Conservation (phyloP, 371 early-diverging fungal species). For the Furculomyces boomerangus region DNA sequence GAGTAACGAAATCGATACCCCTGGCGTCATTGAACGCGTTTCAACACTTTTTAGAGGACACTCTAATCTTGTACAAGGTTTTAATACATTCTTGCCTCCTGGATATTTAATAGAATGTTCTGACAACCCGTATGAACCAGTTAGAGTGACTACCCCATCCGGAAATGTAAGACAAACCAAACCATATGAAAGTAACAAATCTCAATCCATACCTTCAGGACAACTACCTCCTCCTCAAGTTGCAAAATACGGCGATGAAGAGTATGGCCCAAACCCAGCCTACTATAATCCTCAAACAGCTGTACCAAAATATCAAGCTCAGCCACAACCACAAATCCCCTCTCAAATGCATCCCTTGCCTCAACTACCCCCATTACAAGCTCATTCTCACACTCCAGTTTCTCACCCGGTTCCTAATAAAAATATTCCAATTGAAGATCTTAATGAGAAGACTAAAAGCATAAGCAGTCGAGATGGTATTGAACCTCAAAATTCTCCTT, state of each 20-base stretch:
- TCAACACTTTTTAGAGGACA: constrained; percentile 87
- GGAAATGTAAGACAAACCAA: constrained; percentile 22
- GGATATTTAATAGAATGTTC: constrained; percentile 87
- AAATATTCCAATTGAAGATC: background rate
- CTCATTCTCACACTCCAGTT: background rate
- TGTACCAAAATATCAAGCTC: no score
- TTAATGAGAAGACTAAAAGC: background rate
- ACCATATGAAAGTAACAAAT: background rate
- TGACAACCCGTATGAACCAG: constrained; percentile 46
- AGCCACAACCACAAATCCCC: no score
- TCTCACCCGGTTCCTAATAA: background rate
- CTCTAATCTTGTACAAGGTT: constrained; percentile 83
- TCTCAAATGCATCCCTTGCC: no score
- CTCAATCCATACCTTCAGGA: background rate
- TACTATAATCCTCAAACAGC: no score
- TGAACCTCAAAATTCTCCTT: background rate
- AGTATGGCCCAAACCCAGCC: background rate
- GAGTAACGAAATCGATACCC: constrained; percentile 91
- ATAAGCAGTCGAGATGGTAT: background rate
- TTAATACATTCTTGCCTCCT: constrained; percentile 98
- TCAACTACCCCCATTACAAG: no score
- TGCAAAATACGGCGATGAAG: background rate
- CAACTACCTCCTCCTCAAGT: background rate
- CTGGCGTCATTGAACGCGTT: constrained; percentile 95
- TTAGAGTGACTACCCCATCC: constrained; percentile 76